Evolutionary conservation across 2,329 filamentous ascomycete species (phyloP).

Genomic region (Dothidotthia symphoricarpi): DNA sequence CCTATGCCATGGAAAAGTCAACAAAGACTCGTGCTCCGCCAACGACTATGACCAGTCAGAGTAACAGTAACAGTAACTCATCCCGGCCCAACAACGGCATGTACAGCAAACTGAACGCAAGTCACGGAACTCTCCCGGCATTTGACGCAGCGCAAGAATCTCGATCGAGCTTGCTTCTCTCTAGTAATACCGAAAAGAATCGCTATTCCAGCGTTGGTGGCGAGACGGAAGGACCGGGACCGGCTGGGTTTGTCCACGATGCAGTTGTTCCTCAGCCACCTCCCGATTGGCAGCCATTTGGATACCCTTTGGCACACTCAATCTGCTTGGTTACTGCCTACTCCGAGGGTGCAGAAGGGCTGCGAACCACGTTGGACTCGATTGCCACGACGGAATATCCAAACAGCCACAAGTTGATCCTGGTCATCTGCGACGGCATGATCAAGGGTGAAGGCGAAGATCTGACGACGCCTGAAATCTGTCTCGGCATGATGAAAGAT

Average conservation of each 20-base stretch:
- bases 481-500: conserved; percentile 92
- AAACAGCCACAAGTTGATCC: conserved; percentile 96
- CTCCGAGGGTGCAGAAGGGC: conserved; percentile 88
- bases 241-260: conserved; percentile 94
- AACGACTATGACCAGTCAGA: conserved; percentile 94
- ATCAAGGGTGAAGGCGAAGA: conserved; percentile 94
- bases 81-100: conserved; percentile 47
- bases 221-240: conserved; percentile 70
- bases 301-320: conserved; percentile 87
- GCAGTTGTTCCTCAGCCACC: conserved; percentile 94
- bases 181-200: conserved; percentile 42
- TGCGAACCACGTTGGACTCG: conserved; percentile 92
- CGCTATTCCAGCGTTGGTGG: conserved; percentile 56
- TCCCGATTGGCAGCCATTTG: conserved; percentile 95
- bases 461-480: conserved; percentile 84
- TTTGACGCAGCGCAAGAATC: conserved; percentile 42
- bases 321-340: conserved; percentile 96
- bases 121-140: conserved; percentile 55
- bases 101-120: conserved; percentile 63
- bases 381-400: conserved; percentile 97
- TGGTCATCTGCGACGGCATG: conserved; percentile 94
- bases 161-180: conserved; percentile 46
- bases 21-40: conserved; percentile 58
- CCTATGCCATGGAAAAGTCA: conserved; percentile 70
- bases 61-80: conserved; percentile 49